Conservation (phyloP, 129 eudicot species). For the Arctium lappa region DNA sequence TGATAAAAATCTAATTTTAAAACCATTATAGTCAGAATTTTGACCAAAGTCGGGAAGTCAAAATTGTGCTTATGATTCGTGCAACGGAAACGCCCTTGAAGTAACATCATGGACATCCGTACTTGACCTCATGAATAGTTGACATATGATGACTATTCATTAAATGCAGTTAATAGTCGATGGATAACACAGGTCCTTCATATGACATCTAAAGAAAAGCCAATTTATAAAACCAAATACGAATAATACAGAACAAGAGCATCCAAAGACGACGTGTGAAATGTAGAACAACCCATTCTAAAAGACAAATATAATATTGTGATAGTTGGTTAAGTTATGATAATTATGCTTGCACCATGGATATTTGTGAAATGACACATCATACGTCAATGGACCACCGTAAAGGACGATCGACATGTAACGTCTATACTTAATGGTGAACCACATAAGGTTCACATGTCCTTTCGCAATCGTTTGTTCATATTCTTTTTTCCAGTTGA, state of each 20-base stretch:
- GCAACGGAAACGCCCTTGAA: neutral
- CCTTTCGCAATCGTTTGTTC: neutral
- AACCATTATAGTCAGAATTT: neutral
- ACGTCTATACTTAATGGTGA: neutral
- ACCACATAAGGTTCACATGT: neutral
- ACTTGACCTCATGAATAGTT: neutral
- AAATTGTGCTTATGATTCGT: neutral
- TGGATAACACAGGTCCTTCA: neutral
- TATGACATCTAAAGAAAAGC: neutral
- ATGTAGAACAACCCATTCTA: neutral
- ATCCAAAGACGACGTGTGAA: neutral
- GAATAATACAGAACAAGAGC: neutral
- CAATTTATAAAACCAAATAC: neutral
- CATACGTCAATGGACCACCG: neutral
- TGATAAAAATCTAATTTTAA: neutral
- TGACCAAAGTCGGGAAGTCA: neutral
- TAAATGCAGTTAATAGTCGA: neutral
- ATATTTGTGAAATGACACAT: neutral
- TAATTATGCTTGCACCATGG: neutral
- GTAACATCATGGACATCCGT: neutral
- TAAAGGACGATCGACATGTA: neutral
- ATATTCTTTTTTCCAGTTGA: neutral
- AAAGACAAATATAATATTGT: neutral
- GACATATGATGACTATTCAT: too few species aligned
- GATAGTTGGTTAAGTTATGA: neutral